Evolutionary conservation across 2,329 filamentous ascomycete species (phyloP).

Genomic region (Colletotrichum viniferum): DNA sequence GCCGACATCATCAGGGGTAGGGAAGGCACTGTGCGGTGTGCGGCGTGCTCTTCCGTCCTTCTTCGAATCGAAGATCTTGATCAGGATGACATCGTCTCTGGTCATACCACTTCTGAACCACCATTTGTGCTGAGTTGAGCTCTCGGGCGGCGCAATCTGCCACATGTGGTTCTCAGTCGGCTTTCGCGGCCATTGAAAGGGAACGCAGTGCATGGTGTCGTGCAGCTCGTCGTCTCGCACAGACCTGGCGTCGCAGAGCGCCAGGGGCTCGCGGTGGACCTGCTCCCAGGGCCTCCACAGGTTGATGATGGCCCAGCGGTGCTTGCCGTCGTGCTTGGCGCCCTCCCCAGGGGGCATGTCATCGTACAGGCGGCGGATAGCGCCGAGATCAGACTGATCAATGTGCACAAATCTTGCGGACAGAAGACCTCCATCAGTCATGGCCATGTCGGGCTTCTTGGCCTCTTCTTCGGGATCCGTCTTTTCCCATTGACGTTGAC

Average conservation of each 20-base stretch:
- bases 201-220: conserved; percentile 6
- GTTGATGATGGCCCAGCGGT: conserved; percentile 25
- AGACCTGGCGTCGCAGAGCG: conserved; percentile 39
- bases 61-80: conserved; percentile 66
- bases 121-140: conserved; percentile 45
- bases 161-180: conserved; percentile 36
- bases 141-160: conserved; percentile 32
- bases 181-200: conserved; percentile 30
- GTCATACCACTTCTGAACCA: conserved; percentile 55
- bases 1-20: conserved; percentile 69
- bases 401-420: conserved; percentile 47
- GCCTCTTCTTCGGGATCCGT: not conserved
- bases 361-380: conserved; percentile 21
- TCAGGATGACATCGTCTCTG: conserved; percentile 58
- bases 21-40: conserved; percentile 79
- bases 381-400: conserved; percentile 57
- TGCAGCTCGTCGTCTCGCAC: conserved; percentile 41
- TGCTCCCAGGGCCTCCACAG: conserved; percentile 53
- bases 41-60: conserved; percentile 56
- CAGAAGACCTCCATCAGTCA: not conserved
- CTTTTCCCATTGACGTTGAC: not conserved
- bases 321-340: conserved; percentile 1
- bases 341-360: not conserved
- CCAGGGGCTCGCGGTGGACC: conserved; percentile 45
- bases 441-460: conserved; percentile 2